Evolutionary conservation across 495 filamentous ascomycete species (phyloP).

Genomic region (Hypomontagnella submonticulosa): DNA sequence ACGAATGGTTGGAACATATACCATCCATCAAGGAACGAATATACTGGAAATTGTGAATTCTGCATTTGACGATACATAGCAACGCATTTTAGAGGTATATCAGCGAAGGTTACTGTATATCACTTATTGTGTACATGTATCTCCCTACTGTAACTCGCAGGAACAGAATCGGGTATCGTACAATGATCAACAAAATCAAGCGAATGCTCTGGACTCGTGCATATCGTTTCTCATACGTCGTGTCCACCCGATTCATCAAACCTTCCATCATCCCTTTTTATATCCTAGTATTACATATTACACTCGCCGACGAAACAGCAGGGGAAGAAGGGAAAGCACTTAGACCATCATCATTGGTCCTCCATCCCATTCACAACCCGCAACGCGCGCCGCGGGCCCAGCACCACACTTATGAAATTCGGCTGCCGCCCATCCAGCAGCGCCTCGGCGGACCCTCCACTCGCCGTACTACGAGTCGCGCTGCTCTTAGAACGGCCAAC

Average conservation of each 20-base stretch:
- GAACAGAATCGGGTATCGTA: slow-evolving; percentile 26
- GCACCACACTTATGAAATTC: slow-evolving; percentile 76
- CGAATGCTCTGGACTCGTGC: not conserved
- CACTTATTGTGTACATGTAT: not conserved
- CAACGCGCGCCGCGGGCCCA: slow-evolving; percentile 77
- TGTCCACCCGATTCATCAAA: not conserved
- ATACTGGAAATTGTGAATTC: too few species aligned
- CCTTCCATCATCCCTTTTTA: not conserved
- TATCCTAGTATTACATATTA: slow-evolving; percentile 10
- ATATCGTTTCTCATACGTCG: slow-evolving; percentile 9
- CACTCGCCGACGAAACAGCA: not conserved
- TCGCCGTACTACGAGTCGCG: slow-evolving; percentile 51
- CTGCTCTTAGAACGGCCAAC: slow-evolving; percentile 47
- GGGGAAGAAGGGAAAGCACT: not conserved
- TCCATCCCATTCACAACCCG: slow-evolving; percentile 72
- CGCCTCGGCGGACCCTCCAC: slow-evolving; percentile 60
- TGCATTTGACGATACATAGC: too few species aligned
- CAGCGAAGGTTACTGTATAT: too few species aligned
- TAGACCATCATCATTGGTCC: slow-evolving; percentile 36
- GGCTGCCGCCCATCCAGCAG: slow-evolving; percentile 72
- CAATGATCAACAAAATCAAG: slow-evolving; percentile 9
- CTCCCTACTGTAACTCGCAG: not conserved
- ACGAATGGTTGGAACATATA: too few species aligned
- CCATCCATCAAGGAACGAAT: too few species aligned
- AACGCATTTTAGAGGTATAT: too few species aligned